Conservation (phyloP, 2,329 filamentous ascomycete genomes). For the Parascedosporium putredinis region DNA sequence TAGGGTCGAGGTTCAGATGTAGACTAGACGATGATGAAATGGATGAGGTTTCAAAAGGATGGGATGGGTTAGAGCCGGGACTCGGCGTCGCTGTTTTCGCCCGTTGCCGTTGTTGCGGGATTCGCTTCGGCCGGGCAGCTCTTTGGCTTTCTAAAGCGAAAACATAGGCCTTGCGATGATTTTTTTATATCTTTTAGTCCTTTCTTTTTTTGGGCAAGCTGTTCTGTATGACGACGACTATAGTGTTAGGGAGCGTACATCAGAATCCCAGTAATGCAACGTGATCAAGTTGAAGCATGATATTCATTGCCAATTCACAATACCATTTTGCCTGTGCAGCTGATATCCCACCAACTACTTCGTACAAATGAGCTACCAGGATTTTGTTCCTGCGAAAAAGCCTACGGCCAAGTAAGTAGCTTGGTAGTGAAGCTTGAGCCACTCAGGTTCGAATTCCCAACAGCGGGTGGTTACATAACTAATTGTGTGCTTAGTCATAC, state of each 20-base stretch:
- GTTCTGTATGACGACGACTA: conserved; percentile 8
- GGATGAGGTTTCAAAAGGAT: background rate
- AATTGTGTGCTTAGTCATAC: no score
- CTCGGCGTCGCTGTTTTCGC: background rate
- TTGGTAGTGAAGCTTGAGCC: no score
- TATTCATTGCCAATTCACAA: background rate
- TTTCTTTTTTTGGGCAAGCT: conserved; percentile 2
- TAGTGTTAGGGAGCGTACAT: conserved; percentile 7
- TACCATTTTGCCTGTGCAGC: background rate
- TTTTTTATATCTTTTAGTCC: no score
- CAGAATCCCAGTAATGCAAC: conserved; percentile 3
- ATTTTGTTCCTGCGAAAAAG: no score
- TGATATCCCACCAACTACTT: background rate
- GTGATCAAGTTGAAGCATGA: background rate
- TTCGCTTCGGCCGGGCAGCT: conserved; percentile 1
- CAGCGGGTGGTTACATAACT: no score
- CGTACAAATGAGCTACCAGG: no score
- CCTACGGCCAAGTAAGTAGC: no score
- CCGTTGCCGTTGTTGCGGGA: background rate
- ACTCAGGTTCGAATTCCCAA: no score
- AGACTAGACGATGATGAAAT: conserved; percentile 17
- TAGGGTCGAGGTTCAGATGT: conserved; percentile 81
- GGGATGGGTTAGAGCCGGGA: conserved; percentile 5
- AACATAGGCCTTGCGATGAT: background rate
- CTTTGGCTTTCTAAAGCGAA: background rate